Percentiles rank a stretch among this genome's conserved stretches.
phyloP scores from a whole-genome alignment of 257 asterid species.

The Henckelia pumila region DNA sequence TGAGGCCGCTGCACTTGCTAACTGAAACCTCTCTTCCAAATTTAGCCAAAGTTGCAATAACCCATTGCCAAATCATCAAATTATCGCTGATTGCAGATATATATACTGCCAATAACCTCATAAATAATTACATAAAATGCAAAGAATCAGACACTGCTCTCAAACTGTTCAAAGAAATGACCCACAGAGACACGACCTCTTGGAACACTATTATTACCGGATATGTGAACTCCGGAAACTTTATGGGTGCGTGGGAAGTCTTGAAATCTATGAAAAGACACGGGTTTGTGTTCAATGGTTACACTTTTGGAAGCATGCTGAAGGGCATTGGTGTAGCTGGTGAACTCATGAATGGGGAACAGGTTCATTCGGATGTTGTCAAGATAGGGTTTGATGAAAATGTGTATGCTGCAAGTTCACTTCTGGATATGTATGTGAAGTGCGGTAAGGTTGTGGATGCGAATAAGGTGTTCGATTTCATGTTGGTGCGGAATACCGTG shows the following conservation, averaged over 20 bases:
- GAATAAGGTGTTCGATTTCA: constrained; percentile 42
- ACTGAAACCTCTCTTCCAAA: constrained; percentile 33
- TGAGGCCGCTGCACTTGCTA: constrained; percentile 53
- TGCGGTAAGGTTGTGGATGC: constrained; percentile 61
- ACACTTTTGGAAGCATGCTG: constrained; percentile 72
- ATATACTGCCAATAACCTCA: constrained; percentile 55
- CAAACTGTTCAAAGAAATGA: constrained; percentile 79
- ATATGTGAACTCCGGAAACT: constrained; percentile 46
- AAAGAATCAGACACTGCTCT: constrained; percentile 37
- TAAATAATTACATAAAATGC: constrained; percentile 58
- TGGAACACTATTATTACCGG: constrained; percentile 82
- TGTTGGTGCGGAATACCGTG: constrained; percentile 63
- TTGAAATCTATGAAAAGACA: constrained; percentile 51
- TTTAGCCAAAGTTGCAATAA: constrained; percentile 37
- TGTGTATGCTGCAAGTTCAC: constrained; percentile 72
- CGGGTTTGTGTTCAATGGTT: constrained; percentile 54
- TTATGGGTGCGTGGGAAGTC: constrained; percentile 53
- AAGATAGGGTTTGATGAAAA: constrained; percentile 63
- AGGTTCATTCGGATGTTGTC: constrained; percentile 62
- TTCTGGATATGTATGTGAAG: constrained; percentile 77
- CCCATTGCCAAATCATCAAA: constrained; percentile 61
- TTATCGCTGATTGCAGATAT: constrained; percentile 37
- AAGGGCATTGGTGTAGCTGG: constrained; percentile 56
- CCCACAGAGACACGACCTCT: constrained; percentile 63
- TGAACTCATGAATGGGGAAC: constrained; percentile 44